Conservation (phyloP, 371 early-diverging fungal species). For the Chytridiales sp. region DNA sequence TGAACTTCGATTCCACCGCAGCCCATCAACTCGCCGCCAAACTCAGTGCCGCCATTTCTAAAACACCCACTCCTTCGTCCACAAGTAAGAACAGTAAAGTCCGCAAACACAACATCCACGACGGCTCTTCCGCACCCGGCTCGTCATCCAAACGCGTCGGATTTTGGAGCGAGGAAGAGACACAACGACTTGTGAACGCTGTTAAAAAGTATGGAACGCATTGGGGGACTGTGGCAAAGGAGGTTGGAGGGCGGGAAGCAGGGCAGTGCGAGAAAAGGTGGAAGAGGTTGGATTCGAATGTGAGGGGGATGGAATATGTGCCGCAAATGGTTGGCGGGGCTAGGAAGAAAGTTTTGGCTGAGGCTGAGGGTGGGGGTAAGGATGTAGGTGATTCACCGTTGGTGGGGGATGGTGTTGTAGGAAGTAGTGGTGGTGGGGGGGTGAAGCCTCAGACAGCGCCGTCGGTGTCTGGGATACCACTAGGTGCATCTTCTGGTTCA, state of each 20-base stretch:
- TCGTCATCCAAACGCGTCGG: not conserved
- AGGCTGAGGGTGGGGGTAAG: too few species aligned
- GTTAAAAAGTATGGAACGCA: constrained; percentile 9
- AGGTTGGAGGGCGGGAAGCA: constrained; percentile 7
- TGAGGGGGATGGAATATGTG: too few species aligned
- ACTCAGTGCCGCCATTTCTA: not conserved
- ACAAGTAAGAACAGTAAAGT: not conserved
- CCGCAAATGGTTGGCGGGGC: too few species aligned
- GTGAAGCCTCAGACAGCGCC: too few species aligned
- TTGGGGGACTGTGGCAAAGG: constrained; percentile 9
- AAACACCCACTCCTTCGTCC: not conserved
- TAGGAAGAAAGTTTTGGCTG: too few species aligned
- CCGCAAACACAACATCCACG: too few species aligned
- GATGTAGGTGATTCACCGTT: too few species aligned
- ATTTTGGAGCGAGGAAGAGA: constrained; percentile 7
- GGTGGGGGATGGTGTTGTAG: too few species aligned
- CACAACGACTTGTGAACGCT: constrained; percentile 2
- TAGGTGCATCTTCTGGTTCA: too few species aligned
- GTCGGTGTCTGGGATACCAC: too few species aligned
- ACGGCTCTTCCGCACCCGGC: not conserved
- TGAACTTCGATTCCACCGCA: not conserved
- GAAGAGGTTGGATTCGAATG: constrained; percentile 6
- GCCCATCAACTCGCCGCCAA: not conserved
- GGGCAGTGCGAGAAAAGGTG: constrained; percentile 11
- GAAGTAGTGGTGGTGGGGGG: too few species aligned